Conservation (phyloP, 106 monocot genomes). For the Dendrobium huoshanense region DNA sequence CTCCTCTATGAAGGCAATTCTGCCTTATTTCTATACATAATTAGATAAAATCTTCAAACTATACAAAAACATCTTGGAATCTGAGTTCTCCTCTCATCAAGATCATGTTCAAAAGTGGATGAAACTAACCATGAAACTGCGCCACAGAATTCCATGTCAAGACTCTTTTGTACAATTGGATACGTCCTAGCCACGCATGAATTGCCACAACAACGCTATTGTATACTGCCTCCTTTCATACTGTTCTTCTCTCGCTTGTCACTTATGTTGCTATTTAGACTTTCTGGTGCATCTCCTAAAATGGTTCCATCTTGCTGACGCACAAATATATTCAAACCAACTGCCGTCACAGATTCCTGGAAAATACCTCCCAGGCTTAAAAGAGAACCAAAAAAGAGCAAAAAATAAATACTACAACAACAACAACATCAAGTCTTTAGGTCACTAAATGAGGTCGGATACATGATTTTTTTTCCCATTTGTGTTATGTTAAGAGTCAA, state of each 20-base stretch:
- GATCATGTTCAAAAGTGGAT: background rate
- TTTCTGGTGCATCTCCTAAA: background rate
- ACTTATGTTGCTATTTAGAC: background rate
- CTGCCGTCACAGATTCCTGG: background rate
- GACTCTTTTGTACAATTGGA: constrained; percentile 5
- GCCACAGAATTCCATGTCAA: background rate
- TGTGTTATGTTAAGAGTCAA: too few relatives aligned
- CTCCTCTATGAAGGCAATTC: background rate
- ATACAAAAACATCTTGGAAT: constrained; percentile 2
- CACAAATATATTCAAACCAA: constrained; percentile 1
- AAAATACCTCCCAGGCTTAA: too few relatives aligned
- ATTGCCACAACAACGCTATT: background rate
- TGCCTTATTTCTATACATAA: constrained; percentile 1
- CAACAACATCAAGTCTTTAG: background rate
- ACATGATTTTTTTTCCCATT: too few relatives aligned
- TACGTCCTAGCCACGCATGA: background rate
- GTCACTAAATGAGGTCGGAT: background rate
- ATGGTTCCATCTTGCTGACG: constrained; percentile 3
- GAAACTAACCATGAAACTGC: background rate
- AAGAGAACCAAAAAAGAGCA: too few relatives aligned
- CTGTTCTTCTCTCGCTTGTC: constrained; percentile 4
- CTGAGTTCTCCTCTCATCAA: background rate
- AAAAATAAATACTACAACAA: background rate
- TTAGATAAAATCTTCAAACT: background rate
- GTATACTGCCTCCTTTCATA: background rate